These are phyloP conservation scores for Sordaria brevicollis DNA, from an alignment of 495 filamentous ascomycete species.

Conservation along the genomic window DNA sequence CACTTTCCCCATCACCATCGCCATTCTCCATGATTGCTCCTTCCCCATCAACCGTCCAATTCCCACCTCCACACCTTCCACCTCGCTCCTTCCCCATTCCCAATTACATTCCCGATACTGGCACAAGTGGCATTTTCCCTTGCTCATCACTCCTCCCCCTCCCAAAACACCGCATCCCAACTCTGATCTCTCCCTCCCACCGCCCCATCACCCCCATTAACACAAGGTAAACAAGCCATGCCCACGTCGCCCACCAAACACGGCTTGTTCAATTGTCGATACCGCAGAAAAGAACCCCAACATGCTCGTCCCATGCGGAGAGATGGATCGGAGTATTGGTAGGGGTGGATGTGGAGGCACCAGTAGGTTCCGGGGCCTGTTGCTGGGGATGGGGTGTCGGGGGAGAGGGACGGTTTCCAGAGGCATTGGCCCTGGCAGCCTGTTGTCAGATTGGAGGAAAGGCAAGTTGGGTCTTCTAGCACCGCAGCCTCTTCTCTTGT, in stretches of 20 bases:
- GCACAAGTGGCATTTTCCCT: no score
- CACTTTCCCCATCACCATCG: no score
- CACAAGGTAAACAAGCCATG: neutral
- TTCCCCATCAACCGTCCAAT: no score
- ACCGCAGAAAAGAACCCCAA: neutral
- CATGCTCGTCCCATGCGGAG: neutral
- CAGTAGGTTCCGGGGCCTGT: neutral
- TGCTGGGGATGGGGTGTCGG: neutral
- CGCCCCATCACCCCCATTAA: neutral
- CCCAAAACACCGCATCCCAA: neutral
- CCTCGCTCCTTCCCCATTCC: neutral
- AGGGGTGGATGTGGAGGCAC: neutral
- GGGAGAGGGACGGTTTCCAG: neutral
- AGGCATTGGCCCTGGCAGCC: neutral
- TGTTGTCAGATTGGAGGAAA: neutral
- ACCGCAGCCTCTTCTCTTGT: no score
- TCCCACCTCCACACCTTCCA: no score
- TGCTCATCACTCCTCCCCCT: neutral
- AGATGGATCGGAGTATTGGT: neutral
- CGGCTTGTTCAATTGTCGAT: neutral
- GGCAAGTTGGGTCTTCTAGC: neutral
- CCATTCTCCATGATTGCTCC: no score
- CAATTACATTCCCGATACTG: no score
- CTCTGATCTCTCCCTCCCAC: neutral
- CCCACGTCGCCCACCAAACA: neutral